A percentile compares a stretch with the other conserved stretches of the same genome.
These are phyloP conservation scores for Pogostemon cablin DNA, from an alignment of 257 asterid species.

Conservation along the genomic window DNA sequence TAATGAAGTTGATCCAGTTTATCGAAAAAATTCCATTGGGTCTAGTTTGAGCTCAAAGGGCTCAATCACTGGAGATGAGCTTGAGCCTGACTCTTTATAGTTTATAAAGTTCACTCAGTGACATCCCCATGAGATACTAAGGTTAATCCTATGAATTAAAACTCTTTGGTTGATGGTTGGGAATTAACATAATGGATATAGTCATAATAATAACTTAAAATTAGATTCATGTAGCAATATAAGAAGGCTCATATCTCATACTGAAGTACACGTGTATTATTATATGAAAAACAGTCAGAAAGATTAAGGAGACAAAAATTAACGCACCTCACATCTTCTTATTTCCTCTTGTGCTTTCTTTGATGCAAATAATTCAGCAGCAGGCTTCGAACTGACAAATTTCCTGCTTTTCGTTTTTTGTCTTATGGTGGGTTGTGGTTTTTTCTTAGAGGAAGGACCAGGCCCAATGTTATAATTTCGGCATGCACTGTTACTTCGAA, in stretches of 20 bases:
- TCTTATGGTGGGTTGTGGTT: slow-evolving; percentile 48
- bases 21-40: not conserved
- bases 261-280: not conserved
- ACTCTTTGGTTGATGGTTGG: not conserved
- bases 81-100: not conserved
- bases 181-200: slow-evolving; percentile 19
- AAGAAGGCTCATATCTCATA: not conserved
- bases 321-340: slow-evolving; percentile 61
- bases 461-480: slow-evolving; percentile 60
- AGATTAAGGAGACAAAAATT: slow-evolving; percentile 2
- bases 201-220: not conserved
- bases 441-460: slow-evolving; percentile 56
- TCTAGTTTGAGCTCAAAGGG: not conserved
- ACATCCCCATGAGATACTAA: not conserved
- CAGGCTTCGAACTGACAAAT: slow-evolving; percentile 53
- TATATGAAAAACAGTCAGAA: not conserved
- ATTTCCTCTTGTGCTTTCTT: slow-evolving; percentile 75
- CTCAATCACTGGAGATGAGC: not conserved
- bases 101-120: not conserved
- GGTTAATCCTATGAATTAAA: slow-evolving; percentile 10
- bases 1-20: not conserved
- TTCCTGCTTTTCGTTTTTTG: slow-evolving; percentile 53
- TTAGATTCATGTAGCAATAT: slow-evolving; percentile 3
- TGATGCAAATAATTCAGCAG: slow-evolving; percentile 65
- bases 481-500: slow-evolving; percentile 60